Conservation (phyloP, 116 monocot species). For the Phalaenopsis hybrid region DNA sequence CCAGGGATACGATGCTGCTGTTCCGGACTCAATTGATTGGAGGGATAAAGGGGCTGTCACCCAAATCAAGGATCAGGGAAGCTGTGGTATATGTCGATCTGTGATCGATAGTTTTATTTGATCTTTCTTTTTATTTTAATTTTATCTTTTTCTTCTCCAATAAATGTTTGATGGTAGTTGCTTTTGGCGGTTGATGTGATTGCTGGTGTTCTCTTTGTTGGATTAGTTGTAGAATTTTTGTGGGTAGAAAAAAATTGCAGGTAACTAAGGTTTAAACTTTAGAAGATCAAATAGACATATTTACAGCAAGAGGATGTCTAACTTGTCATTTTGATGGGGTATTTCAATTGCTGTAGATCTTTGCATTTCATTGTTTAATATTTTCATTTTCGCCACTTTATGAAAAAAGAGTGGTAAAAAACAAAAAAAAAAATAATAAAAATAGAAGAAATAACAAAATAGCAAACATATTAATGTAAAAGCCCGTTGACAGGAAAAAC, state of each 20-base stretch:
- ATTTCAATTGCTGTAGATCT: background rate
- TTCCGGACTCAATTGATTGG: slow-evolving; percentile 80
- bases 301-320: background rate
- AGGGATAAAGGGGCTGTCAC: slow-evolving; percentile 84
- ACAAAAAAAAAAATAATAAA: too few species aligned
- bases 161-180: background rate
- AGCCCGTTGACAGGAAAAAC: too few species aligned
- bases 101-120: background rate
- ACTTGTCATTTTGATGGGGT: background rate
- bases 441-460: too few species aligned
- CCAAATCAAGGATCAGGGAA: slow-evolving; percentile 75
- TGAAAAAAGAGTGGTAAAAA: too few species aligned
- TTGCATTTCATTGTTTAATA: background rate
- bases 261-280: background rate
- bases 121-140: background rate
- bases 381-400: background rate
- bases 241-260: background rate
- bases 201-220: background rate
- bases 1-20: slow-evolving; percentile 9
- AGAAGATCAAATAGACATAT: background rate
- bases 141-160: background rate
- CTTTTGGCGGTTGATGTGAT: background rate
- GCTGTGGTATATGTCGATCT: slow-evolving; percentile 54
- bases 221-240: background rate
- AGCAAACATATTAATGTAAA: too few species aligned